These are phyloP conservation scores for Candida sojae DNA, from an alignment of 1,139 yeast species.

Conservation along the genomic window DNA sequence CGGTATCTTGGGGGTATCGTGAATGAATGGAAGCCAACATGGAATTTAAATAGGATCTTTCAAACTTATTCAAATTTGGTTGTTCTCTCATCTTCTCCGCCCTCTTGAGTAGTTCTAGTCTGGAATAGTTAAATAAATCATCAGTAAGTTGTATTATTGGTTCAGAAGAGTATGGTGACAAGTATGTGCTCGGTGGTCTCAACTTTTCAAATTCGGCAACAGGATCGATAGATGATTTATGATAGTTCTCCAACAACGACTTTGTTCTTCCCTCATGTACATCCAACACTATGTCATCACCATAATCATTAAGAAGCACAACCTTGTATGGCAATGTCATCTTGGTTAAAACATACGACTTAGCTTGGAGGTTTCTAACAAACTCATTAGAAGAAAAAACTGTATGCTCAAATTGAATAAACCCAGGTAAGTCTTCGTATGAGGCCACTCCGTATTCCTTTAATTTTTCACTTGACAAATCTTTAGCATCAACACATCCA, in stretches of 20 bases:
- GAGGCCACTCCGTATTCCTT: constrained; percentile 17
- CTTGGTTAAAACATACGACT: constrained; percentile 21
- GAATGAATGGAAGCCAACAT: constrained; percentile 1
- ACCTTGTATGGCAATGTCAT: constrained; percentile 23
- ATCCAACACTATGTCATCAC: constrained; percentile 16
- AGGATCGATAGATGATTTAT: constrained; percentile 12
- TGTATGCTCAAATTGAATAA: constrained; percentile 17
- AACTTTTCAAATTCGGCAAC: constrained; percentile 12
- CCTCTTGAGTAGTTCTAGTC: constrained; percentile 1
- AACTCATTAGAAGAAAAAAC: constrained; percentile 18
- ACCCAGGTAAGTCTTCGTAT: constrained; percentile 22
- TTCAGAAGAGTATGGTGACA: constrained; percentile 6
- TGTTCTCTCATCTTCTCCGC: not conserved
- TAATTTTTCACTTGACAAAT: constrained; percentile 18
- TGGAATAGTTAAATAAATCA: constrained; percentile 8
- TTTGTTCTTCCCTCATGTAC: constrained; percentile 7
- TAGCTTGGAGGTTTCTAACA: constrained; percentile 24
- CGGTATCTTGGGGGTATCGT: constrained; percentile 14
- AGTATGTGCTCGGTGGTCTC: not conserved
- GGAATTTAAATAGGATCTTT: constrained; percentile 11
- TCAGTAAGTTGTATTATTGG: constrained; percentile 6
- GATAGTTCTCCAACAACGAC: not conserved
- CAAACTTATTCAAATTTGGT: constrained; percentile 2
- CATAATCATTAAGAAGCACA: constrained; percentile 22
- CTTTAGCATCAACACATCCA: constrained; percentile 19